Percentiles rank a stretch among this genome's conserved stretches.
Conservation (phyloP, 2,329 filamentous ascomycete species). For the Neonectria punicea region DNA sequence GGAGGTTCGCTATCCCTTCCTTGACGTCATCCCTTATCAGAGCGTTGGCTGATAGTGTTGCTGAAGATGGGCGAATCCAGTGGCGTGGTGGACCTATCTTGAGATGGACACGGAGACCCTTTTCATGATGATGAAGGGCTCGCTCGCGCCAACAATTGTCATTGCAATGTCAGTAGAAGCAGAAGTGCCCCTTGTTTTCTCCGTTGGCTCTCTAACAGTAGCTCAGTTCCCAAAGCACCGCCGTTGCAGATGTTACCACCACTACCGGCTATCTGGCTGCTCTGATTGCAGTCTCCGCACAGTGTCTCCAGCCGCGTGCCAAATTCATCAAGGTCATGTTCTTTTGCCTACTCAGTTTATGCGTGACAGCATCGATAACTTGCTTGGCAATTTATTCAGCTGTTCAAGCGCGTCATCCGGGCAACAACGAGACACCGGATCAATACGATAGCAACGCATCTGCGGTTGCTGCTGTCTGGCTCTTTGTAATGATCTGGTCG, state of each 20-base stretch:
- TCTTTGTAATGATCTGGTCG: slow-evolving; percentile 28
- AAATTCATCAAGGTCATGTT: slow-evolving; percentile 28
- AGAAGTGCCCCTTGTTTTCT: neutral
- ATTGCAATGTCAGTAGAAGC: slow-evolving; percentile 21
- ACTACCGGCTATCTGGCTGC: slow-evolving; percentile 21
- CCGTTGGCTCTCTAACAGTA: neutral
- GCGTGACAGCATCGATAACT: slow-evolving; percentile 18
- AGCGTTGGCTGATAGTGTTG: neutral
- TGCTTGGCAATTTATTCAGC: slow-evolving; percentile 24
- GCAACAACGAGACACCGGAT: slow-evolving; percentile 4
- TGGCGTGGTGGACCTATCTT: slow-evolving; percentile 16
- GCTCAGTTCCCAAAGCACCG: slow-evolving; percentile 17
- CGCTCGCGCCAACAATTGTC: slow-evolving; percentile 18
- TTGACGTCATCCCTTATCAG: neutral
- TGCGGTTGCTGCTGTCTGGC: slow-evolving; percentile 22
- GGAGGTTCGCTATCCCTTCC: neutral
- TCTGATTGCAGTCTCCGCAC: slow-evolving; percentile 22
- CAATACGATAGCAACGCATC: slow-evolving; percentile 24
- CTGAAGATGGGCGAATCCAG: slow-evolving; percentile 17
- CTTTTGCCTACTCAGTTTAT: slow-evolving; percentile 20
- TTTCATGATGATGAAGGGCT: slow-evolving; percentile 25
- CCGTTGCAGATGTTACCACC: slow-evolving; percentile 21
- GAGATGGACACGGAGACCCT: slow-evolving; percentile 22
- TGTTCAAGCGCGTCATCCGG: slow-evolving; percentile 17
- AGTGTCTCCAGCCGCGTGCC: slow-evolving; percentile 23